phyloP scores from a whole-genome alignment of 1,139 yeast species.

The Blastobotrys illinoisensis region DNA sequence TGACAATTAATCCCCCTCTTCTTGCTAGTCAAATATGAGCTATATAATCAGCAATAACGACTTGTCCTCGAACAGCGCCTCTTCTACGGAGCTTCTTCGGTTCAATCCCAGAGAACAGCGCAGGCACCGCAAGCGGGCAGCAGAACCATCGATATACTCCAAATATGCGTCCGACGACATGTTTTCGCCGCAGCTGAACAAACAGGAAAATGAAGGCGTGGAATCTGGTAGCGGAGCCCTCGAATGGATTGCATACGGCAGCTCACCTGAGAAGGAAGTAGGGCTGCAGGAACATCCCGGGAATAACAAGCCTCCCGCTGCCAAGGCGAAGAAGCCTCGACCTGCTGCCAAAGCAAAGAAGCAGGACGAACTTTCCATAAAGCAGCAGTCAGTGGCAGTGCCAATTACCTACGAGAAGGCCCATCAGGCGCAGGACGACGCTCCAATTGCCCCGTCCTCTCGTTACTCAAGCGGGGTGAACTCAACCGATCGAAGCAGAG shows the following conservation, averaged over 20 bases:
- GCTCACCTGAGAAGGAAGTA: not conserved
- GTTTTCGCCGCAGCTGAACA: not conserved
- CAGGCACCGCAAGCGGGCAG: not conserved
- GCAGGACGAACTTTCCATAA: not conserved
- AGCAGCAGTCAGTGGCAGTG: not conserved
- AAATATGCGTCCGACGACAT: not conserved
- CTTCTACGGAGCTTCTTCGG: not conserved
- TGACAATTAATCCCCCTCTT: not conserved
- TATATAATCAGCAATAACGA: not conserved
- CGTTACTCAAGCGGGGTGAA: not conserved
- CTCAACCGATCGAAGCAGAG: not conserved
- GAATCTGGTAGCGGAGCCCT: not conserved
- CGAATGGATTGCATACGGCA: not conserved
- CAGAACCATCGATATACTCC: not conserved
- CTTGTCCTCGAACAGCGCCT: not conserved
- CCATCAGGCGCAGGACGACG: not conserved
- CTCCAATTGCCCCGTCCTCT: not conserved
- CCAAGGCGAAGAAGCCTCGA: not conserved
- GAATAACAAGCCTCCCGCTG: not conserved
- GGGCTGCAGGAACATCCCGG: not conserved
- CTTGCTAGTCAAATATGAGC: not conserved
- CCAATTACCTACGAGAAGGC: not conserved
- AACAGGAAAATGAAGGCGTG: not conserved
- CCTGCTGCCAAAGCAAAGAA: not conserved
- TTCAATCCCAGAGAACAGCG: not conserved